Conservation (phyloP, 164 flowering plant genomes). For the Taxillus chinensis region DNA sequence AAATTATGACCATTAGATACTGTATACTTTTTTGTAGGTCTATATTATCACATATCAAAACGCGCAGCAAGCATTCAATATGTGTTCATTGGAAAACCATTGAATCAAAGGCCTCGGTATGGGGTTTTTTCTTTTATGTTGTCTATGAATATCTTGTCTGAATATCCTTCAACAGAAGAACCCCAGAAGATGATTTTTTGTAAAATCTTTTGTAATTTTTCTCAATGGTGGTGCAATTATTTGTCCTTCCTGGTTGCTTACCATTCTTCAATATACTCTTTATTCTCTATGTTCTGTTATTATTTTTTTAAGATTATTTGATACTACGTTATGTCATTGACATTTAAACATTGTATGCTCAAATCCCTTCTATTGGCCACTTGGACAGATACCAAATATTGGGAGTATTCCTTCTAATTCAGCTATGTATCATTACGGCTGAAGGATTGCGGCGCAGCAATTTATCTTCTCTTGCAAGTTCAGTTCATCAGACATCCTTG, state of each 20-base stretch:
- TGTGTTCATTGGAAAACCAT: conserved; percentile 85
- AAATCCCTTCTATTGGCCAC: conserved; percentile 3
- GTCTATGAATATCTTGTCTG: not conserved
- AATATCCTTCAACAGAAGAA: not conserved
- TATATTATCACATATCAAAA: conserved; percentile 89
- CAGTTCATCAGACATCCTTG: conserved; percentile 57
- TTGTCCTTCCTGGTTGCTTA: no score
- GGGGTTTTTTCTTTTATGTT: not conserved
- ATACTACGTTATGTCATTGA: not conserved
- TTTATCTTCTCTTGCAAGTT: conserved; percentile 69
- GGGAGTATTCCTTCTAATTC: conserved; percentile 86
- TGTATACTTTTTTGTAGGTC: conserved; percentile 32
- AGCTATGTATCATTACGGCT: conserved; percentile 84
- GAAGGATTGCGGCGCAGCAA: conserved; percentile 79
- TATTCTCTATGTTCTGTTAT: no score
- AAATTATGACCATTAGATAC: not conserved
- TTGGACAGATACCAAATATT: conserved; percentile 84
- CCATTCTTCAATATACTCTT: no score
- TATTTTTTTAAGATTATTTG: no score
- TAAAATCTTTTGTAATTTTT: no score
- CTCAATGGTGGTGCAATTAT: no score
- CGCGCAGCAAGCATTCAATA: conserved; percentile 88
- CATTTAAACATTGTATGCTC: not conserved
- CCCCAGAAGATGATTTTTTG: no score
- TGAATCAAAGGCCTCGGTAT: conserved; percentile 87